Evolutionary conservation across 495 filamentous ascomycete species (phyloP).

Genomic region (Podospora tetraspora): DNA sequence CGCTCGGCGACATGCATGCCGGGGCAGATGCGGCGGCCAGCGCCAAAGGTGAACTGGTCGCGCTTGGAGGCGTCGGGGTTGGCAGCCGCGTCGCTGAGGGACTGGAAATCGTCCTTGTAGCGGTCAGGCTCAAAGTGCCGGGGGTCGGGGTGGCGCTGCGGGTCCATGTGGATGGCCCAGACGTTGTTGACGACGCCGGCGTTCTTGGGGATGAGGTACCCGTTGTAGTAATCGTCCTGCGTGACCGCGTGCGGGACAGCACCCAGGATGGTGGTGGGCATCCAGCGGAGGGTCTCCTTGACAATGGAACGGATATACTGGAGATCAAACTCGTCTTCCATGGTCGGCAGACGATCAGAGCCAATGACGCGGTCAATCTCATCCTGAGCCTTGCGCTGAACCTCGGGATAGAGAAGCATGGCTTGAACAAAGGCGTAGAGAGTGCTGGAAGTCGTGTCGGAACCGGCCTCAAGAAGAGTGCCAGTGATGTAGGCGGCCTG

Average conservation of each 20-base stretch:
- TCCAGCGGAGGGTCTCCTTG: slow-evolving; percentile 57
- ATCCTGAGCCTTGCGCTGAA: slow-evolving; percentile 46
- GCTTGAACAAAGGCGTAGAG: slow-evolving; percentile 57
- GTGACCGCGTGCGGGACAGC: slow-evolving; percentile 48
- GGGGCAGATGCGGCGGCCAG: slow-evolving; percentile 55
- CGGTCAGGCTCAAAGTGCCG: slow-evolving; percentile 32
- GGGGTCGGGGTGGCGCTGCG: slow-evolving; percentile 34
- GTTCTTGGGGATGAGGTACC: slow-evolving; percentile 48
- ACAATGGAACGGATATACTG: slow-evolving; percentile 49
- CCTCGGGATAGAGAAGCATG: slow-evolving; percentile 48
- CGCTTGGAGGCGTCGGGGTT: slow-evolving; percentile 34
- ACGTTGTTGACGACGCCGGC: slow-evolving; percentile 44
- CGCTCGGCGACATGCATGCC: slow-evolving; percentile 55
- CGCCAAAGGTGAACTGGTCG: slow-evolving; percentile 51
- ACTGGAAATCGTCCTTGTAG: slow-evolving; percentile 27
- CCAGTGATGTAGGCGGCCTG: slow-evolving; percentile 43
- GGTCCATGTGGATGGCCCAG: slow-evolving; percentile 43
- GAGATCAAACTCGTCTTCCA: slow-evolving; percentile 46
- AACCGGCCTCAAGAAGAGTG: slow-evolving; percentile 53
- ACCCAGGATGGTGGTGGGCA: slow-evolving; percentile 52
- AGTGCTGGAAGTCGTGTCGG: slow-evolving; percentile 49
- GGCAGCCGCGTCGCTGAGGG: slow-evolving; percentile 27
- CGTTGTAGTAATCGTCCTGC: slow-evolving; percentile 48
- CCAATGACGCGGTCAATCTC: slow-evolving; percentile 53
- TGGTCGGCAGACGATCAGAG: slow-evolving; percentile 43